Evolutionary conservation across 495 filamentous ascomycete genomes (phyloP).

Genomic region (Talaromyces trachyspermus): DNA sequence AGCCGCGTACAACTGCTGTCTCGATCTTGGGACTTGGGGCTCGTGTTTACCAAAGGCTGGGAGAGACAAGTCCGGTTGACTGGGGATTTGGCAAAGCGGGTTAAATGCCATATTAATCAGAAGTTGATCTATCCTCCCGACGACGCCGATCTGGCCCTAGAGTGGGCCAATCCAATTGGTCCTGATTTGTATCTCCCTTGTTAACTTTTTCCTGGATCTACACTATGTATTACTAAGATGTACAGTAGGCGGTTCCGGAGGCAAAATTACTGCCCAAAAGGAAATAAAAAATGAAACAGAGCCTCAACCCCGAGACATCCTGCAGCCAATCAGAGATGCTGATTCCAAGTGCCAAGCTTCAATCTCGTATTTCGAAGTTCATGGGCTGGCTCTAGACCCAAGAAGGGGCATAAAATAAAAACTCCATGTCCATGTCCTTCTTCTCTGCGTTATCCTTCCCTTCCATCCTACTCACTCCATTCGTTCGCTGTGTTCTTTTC

Average conservation of each 20-base stretch:
- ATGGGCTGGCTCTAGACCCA: too few relatives aligned
- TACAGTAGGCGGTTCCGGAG: too few relatives aligned
- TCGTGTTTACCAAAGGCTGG: slow-evolving; percentile 17
- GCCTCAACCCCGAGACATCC: too few relatives aligned
- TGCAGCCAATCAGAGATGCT: too few relatives aligned
- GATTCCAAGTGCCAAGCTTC: too few relatives aligned
- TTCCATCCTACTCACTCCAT: neutral
- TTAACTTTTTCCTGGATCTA: too few relatives aligned
- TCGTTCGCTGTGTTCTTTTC: neutral
- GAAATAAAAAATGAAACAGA: too few relatives aligned
- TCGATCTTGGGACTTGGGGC: slow-evolving; percentile 19
- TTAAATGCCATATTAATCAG: slow-evolving; percentile 17
- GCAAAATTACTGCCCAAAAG: too few relatives aligned
- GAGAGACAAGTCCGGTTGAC: slow-evolving; percentile 8
- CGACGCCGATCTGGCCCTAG: slow-evolving; percentile 13
- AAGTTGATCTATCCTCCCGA: slow-evolving; percentile 18
- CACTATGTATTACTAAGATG: too few relatives aligned
- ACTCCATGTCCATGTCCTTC: neutral
- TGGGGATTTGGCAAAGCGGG: slow-evolving; percentile 14
- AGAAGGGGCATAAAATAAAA: too few relatives aligned
- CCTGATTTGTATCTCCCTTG: too few relatives aligned
- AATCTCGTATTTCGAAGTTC: too few relatives aligned
- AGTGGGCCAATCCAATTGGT: slow-evolving; percentile 12
- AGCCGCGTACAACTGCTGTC: slow-evolving; percentile 14
- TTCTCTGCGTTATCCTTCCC: neutral